Conservation (phyloP, 1,139 yeast genomes). For the Pichia sp. region DNA sequence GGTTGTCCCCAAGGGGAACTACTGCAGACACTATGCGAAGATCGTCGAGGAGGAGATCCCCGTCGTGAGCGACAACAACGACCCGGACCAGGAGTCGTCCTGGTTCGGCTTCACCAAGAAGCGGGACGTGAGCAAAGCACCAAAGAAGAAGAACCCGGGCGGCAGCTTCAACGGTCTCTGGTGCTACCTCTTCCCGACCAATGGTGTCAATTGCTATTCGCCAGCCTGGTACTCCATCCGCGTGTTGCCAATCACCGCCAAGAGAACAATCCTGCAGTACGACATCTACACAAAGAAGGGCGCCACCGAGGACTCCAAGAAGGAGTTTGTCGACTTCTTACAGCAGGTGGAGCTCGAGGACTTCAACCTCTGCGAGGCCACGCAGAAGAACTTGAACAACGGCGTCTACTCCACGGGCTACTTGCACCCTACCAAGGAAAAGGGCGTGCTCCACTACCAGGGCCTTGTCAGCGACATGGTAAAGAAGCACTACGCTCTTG, state of each 20-base stretch:
- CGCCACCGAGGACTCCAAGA: conserved; percentile 45
- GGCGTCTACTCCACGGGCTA: conserved; percentile 56
- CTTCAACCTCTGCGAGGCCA: conserved; percentile 52
- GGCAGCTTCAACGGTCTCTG: conserved; percentile 59
- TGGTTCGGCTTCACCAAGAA: conserved; percentile 53
- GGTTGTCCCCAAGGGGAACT: conserved; percentile 55
- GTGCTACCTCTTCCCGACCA: conserved; percentile 57
- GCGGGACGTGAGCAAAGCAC: conserved; percentile 27
- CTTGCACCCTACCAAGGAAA: conserved; percentile 56
- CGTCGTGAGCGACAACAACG: conserved; percentile 38
- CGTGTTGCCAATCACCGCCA: conserved; percentile 51
- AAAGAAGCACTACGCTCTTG: conserved; percentile 46
- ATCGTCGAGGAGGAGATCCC: conserved; percentile 45
- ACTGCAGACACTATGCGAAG: conserved; percentile 61
- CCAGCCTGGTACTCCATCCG: conserved; percentile 65
- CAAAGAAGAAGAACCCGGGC: conserved; percentile 44
- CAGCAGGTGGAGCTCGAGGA: conserved; percentile 60
- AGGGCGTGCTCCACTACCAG: conserved; percentile 57
- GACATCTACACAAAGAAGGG: conserved; percentile 63
- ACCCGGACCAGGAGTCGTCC: conserved; percentile 36
- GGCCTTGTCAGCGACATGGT: conserved; percentile 56
- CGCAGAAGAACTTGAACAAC: conserved; percentile 58
- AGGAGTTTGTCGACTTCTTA: conserved; percentile 59
- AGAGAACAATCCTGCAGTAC: conserved; percentile 53
- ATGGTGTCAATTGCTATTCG: conserved; percentile 59